Conservation (phyloP, 352 stramenopile species). For the Globisporangium canariense region DNA sequence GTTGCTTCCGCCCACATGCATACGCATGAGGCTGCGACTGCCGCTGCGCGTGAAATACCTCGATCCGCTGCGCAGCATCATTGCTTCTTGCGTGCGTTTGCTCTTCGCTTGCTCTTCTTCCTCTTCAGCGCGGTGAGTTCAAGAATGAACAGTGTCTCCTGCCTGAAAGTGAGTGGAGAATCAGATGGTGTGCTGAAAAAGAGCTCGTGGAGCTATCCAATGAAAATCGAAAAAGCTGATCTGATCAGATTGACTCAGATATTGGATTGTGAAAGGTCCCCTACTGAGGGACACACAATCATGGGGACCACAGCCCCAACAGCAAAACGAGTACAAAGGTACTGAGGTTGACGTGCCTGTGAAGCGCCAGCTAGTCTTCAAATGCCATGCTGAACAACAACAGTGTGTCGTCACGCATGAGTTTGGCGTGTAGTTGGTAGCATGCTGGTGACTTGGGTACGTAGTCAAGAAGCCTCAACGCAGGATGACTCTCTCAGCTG, state of each 20-base stretch:
- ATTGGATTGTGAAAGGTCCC: neutral
- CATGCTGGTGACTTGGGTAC: neutral
- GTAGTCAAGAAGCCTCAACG: neutral
- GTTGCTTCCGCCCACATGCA: neutral
- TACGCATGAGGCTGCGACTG: neutral
- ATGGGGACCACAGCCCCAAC: too few relatives aligned
- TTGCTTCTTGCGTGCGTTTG: neutral
- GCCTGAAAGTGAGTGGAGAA: neutral
- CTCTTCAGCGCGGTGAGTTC: constrained; percentile 4
- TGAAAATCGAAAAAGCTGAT: neutral
- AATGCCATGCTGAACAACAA: too few relatives aligned
- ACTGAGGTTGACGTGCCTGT: neutral
- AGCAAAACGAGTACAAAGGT: too few relatives aligned
- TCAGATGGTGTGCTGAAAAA: constrained; percentile 2
- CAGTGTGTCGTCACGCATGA: neutral
- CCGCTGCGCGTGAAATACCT: constrained; percentile 40
- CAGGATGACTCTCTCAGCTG: neutral
- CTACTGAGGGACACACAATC: too few relatives aligned
- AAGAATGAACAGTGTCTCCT: neutral
- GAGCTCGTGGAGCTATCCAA: constrained; percentile 15
- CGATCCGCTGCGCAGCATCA: constrained; percentile 15
- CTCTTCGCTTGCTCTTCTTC: neutral
- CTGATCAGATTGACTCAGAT: neutral
- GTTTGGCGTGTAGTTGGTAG: too few relatives aligned
- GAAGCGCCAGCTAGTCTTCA: neutral